Evolutionary conservation across 2,329 filamentous ascomycete genomes (phyloP).

Genomic region (Penicillium digitatum): DNA sequence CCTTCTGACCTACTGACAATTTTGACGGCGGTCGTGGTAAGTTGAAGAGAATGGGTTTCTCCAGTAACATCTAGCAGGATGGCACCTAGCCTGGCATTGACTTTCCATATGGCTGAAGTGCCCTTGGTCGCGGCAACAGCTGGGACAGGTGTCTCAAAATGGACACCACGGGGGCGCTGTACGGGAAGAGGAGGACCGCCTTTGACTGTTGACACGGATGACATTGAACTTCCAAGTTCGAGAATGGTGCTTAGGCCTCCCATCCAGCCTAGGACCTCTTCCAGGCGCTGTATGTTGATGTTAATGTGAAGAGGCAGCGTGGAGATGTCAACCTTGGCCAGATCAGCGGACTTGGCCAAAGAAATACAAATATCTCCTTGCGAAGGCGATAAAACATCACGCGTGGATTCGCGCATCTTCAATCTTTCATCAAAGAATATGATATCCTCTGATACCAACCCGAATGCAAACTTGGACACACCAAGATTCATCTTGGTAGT

Average conservation of each 20-base stretch:
- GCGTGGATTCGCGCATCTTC: constrained; percentile 45
- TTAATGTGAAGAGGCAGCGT: constrained; percentile 73
- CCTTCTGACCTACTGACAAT: constrained; percentile 69
- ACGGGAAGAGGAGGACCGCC: constrained; percentile 30
- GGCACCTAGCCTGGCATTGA: constrained; percentile 73
- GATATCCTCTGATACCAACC: constrained; percentile 49
- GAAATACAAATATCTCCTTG: constrained; percentile 41
- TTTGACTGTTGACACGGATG: constrained; percentile 61
- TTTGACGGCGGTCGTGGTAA: constrained; percentile 79
- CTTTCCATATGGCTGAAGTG: constrained; percentile 50
- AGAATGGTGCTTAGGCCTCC: constrained; percentile 88
- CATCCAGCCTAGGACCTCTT: constrained; percentile 83
- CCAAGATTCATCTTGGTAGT: constrained; percentile 29
- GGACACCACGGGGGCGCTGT: constrained; percentile 49
- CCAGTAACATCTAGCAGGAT: constrained; percentile 72
- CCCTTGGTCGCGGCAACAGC: constrained; percentile 18
- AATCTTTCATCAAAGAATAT: constrained; percentile 51
- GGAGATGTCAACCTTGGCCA: constrained; percentile 56
- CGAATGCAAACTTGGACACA: constrained; percentile 45
- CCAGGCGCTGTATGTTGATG: constrained; percentile 73
- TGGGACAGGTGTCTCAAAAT: constrained; percentile 51
- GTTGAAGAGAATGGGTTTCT: constrained; percentile 66
- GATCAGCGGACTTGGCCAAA: constrained; percentile 30
- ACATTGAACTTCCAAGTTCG: constrained; percentile 80
- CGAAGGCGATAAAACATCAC: constrained; percentile 38